Base-by-base conservation (phyloP, 331 rosid species). In the Prunus yedoensis region DNA sequence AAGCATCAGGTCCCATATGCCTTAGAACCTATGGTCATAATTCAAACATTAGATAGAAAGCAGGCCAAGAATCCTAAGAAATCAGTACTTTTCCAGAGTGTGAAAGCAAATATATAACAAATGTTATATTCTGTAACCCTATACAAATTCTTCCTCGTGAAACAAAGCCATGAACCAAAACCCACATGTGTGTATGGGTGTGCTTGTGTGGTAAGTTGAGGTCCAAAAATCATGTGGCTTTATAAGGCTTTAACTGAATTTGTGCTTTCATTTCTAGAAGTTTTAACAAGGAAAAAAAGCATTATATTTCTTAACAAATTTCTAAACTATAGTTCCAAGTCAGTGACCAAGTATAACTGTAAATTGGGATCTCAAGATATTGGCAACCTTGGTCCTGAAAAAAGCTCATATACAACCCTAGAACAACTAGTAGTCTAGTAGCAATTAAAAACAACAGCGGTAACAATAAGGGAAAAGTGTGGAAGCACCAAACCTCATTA, bases 1-100 rank as follows among this genome's bases (percentile, higher is more conserved):
- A 78, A 66, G 89, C 91, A 85, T 23, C 91, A 68, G 90, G 86
- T 79, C 97, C 97, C 91, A 86, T 43, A 75, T 50, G 67, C 81
- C 10, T 68, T 68, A 91, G 91, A 83, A 89, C 90, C 97, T 91
- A 43, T 7, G 28, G n/a, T 49, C 50, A 45, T 6, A 23, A 73
- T 35, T 25, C 67, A 58, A 72, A 9, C 25, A 72, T 16, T 72
- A 58, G 67, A 52, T 21, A 84, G 68, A 71, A 70, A 43, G 43
- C 43, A 49, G 54, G 73, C 75, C 69, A 50, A 82, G 68, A 59
- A 11, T 38, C 46, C 23, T 23, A 25, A 71, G 3, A 41, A 59
- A 52, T 53, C 17, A 25, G 17, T 3, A 71, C 10, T 32, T 58
- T 25, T 12, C 49, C 56, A 45, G 32, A 52, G 47, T 38, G 52